Percentiles rank a stretch among this genome's conserved stretches.
Conservation (phyloP, 768 basidiomycete genomes). For the Lentinula lateritia region DNA sequence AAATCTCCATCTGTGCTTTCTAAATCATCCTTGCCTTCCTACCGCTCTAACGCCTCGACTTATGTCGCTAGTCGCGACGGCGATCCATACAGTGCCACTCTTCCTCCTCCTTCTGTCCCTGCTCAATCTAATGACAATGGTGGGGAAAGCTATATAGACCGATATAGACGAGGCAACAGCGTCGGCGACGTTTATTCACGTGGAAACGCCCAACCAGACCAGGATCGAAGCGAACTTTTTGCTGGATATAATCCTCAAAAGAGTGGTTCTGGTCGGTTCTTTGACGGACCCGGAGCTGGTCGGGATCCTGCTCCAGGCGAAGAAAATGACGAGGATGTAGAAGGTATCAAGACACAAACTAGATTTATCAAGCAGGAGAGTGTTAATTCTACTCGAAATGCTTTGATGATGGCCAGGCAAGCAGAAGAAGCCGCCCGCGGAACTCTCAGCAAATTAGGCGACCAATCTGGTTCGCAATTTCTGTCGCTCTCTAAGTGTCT, state of each 20-base stretch:
- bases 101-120: not conserved
- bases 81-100: slow-evolving; percentile 2
- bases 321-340: slow-evolving; percentile 61
- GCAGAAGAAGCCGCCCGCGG: slow-evolving; percentile 73
- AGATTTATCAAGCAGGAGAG: slow-evolving; percentile 67
- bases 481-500: slow-evolving; percentile 1
- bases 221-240: slow-evolving; percentile 48
- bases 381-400: slow-evolving; percentile 66
- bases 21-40: slow-evolving; percentile 34
- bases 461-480: slow-evolving; percentile 60
- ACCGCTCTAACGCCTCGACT: slow-evolving; percentile 50
- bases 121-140: not conserved
- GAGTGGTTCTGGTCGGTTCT: slow-evolving; percentile 38
- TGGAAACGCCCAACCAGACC: slow-evolving; percentile 33
- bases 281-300: slow-evolving; percentile 33
- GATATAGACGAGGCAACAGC: slow-evolving; percentile 25
- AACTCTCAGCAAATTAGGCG: slow-evolving; percentile 59
- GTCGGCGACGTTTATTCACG: slow-evolving; percentile 40
- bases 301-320: slow-evolving; percentile 35
- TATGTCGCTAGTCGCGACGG: slow-evolving; percentile 70
- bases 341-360: slow-evolving; percentile 73
- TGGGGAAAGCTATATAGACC: slow-evolving; percentile 14
- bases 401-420: slow-evolving; percentile 66
- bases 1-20: slow-evolving; percentile 25
- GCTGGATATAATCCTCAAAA: slow-evolving; percentile 46